Percentiles rank a stretch among this genome's conserved stretches.
phyloP scores from a whole-genome alignment of 2,329 filamentous ascomycete genomes.

The Gaeumannomyces sp. region DNA sequence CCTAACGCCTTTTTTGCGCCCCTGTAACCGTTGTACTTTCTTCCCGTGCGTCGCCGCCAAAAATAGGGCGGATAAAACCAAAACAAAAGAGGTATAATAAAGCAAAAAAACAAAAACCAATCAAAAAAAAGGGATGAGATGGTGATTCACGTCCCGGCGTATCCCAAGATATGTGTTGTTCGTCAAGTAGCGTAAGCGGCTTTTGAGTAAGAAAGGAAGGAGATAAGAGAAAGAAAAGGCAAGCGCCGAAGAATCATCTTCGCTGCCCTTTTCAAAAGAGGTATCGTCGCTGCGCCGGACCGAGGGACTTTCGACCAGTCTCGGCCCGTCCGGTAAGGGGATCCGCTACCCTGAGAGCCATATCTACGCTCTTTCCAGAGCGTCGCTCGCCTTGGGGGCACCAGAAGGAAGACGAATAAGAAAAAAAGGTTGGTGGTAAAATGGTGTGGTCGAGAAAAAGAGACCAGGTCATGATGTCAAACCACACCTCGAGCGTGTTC shows the following conservation, averaged over 20 bases:
- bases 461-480: background rate
- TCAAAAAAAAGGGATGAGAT: no score
- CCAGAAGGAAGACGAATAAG: background rate
- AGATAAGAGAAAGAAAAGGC: background rate
- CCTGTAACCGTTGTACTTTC: background rate
- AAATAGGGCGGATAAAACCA: background rate
- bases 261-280: background rate
- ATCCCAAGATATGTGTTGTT: conserved; percentile 1
- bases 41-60: background rate
- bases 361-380: background rate
- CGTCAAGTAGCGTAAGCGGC: background rate
- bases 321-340: background rate
- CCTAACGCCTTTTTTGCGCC: conserved; percentile 2
- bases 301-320: background rate
- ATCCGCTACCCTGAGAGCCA: no score
- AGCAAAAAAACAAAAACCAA: background rate
- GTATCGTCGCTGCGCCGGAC: background rate
- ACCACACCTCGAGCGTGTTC: background rate
- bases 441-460: background rate
- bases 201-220: background rate
- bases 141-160: background rate
- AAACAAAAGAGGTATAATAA: conserved; percentile 6
- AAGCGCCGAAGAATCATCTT: background rate
- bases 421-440: background rate
- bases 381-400: background rate